phyloP scores from a whole-genome alignment of 768 basidiomycete species.

The Psilocybe tampanensis region DNA sequence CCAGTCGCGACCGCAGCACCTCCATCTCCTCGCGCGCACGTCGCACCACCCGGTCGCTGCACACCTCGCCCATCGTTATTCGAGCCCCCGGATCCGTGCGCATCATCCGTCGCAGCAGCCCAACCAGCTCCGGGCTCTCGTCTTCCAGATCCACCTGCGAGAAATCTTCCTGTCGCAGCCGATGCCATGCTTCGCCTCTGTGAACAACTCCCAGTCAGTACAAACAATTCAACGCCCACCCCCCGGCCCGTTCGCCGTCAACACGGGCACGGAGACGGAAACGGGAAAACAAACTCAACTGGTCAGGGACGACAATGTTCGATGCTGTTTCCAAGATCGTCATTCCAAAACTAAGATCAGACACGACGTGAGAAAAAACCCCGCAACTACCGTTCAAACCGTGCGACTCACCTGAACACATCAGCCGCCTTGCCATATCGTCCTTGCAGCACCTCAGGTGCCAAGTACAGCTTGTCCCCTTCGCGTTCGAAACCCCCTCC shows the following conservation, averaged over 20 bases:
- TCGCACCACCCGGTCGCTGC: conserved; percentile 61
- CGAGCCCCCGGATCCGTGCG: conserved; percentile 66
- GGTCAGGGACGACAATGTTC: conserved; percentile 96
- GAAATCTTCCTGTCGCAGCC: conserved; percentile 89
- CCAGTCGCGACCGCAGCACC: conserved; percentile 37
- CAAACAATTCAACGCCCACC: too few species aligned
- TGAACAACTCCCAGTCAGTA: conserved; percentile 27
- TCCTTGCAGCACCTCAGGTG: conserved; percentile 93
- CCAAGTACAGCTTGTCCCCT: conserved; percentile 96
- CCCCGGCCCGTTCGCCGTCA: conserved; percentile 16
- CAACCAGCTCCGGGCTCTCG: conserved; percentile 64
- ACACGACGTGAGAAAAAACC: conserved; percentile 42
- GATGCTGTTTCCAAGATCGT: conserved; percentile 93
- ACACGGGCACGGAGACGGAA: neutral
- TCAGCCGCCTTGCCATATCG: conserved; percentile 93
- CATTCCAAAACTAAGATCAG: conserved; percentile 80
- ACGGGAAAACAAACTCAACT: conserved; percentile 56
- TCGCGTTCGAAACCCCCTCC: conserved; percentile 81
- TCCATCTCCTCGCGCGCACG: conserved; percentile 71
- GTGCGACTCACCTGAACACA: conserved; percentile 84
- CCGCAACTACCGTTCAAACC: conserved; percentile 31
- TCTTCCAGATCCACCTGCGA: conserved; percentile 75
- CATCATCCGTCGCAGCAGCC: conserved; percentile 79
- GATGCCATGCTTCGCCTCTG: conserved; percentile 94
- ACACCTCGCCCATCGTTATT: conserved; percentile 56